phyloP scores from a whole-genome alignment of 73 alveolate genomes.

The Paramecium tetraurelia region DNA sequence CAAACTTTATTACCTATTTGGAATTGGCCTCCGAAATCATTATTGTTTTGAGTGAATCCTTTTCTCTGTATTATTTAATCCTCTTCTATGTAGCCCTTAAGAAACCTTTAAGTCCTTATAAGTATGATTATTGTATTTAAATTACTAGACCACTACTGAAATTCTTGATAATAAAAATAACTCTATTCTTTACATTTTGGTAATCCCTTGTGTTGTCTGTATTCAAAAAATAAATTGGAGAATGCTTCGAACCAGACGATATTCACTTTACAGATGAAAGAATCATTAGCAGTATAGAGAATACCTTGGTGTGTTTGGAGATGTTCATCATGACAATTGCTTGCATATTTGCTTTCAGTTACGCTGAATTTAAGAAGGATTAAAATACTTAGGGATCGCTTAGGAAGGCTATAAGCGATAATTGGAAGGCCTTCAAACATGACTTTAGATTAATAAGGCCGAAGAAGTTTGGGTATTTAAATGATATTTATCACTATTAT shows the following conservation, averaged over 20 bases:
- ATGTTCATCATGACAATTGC: constrained; percentile 58
- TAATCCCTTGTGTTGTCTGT: constrained; percentile 2
- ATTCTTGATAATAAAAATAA: constrained; percentile 47
- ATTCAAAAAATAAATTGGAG: background rate
- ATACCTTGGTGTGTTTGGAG: constrained; percentile 57
- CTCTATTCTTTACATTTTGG: constrained; percentile 61
- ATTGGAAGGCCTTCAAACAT: constrained; percentile 55
- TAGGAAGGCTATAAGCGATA: constrained; percentile 31
- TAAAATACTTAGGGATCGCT: background rate
- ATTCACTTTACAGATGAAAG: constrained; percentile 36
- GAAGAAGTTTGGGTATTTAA: constrained; percentile 48
- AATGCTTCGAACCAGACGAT: constrained; percentile 27
- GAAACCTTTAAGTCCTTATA: constrained; percentile 56
- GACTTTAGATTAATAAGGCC: constrained; percentile 62
- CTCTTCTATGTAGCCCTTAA: constrained; percentile 54
- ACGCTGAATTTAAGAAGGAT: background rate
- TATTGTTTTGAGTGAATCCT: constrained; percentile 46
- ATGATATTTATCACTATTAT: background rate
- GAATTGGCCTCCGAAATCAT: background rate
- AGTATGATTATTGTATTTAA: background rate
- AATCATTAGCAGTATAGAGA: constrained; percentile 32
- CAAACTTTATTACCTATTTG: background rate
- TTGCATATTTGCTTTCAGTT: constrained; percentile 48
- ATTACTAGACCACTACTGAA: constrained; percentile 41
- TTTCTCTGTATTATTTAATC: constrained; percentile 53